phyloP scores from a whole-genome alignment of 306 rosid genomes.

The Malus domestica region DNA sequence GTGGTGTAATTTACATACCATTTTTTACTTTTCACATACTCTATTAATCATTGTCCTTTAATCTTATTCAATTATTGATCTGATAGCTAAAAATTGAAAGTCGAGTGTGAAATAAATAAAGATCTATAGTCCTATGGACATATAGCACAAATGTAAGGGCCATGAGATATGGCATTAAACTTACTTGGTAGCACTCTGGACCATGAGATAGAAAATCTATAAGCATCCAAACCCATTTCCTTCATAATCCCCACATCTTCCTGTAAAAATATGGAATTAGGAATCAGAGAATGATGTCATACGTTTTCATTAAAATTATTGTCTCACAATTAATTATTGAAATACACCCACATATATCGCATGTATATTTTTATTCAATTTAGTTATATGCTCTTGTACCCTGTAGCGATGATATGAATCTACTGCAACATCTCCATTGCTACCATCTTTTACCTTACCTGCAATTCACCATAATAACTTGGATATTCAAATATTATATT shows the following conservation, averaged over 20 bases:
- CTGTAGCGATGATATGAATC: slow-evolving; percentile 45
- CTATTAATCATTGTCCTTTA: too few species aligned
- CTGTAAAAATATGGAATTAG: slow-evolving; percentile 2
- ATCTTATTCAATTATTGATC: too few species aligned
- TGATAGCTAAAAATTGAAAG: too few species aligned
- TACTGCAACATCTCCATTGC: slow-evolving; percentile 38
- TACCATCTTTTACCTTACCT: slow-evolving; percentile 35
- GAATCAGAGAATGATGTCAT: not conserved
- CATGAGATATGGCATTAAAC: not conserved
- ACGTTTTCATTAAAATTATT: not conserved
- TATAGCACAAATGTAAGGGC: too few species aligned
- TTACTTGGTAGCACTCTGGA: slow-evolving; percentile 38
- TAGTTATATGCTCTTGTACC: slow-evolving; percentile 4
- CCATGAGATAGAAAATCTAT: slow-evolving; percentile 45
- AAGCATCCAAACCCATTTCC: slow-evolving; percentile 31
- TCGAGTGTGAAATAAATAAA: too few species aligned
- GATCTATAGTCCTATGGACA: too few species aligned
- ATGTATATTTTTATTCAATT: too few species aligned
- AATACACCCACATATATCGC: too few species aligned
- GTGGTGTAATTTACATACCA: too few species aligned
- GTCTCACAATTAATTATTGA: not conserved
- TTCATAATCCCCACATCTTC: slow-evolving; percentile 35
- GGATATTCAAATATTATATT: too few species aligned
- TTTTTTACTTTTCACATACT: too few species aligned
- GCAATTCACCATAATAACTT: not conserved